Percentiles rank a stretch among this genome's conserved stretches.
phyloP scores from a whole-genome alignment of 2,329 filamentous ascomycete species.

The Penicillium sclerotigenum region DNA sequence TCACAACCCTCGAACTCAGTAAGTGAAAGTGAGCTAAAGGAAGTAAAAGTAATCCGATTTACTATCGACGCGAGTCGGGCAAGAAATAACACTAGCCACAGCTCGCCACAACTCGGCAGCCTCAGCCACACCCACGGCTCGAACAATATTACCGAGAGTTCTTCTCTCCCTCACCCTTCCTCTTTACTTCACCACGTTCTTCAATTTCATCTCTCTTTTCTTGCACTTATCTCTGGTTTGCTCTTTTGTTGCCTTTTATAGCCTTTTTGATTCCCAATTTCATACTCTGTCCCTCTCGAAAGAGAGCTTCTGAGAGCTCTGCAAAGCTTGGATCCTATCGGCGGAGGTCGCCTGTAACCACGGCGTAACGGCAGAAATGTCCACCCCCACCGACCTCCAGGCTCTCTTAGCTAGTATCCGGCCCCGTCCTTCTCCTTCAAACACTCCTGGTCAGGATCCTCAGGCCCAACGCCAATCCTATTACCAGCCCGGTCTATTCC shows the following conservation, averaged over 20 bases:
- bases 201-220: conserved; percentile 23
- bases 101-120: conserved; percentile 5
- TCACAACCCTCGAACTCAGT: background rate
- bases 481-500: conserved; percentile 32
- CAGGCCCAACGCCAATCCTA: conserved; percentile 27
- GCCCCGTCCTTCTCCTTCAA: conserved; percentile 38
- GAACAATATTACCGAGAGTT: conserved; percentile 16
- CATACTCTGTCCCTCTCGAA: conserved; percentile 25
- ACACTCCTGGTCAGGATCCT: conserved; percentile 30
- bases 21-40: background rate
- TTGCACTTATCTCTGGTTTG: conserved; percentile 15
- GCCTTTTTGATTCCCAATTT: conserved; percentile 13
- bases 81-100: conserved; percentile 9
- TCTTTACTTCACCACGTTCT: conserved; percentile 19
- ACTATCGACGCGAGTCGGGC: conserved; percentile 7
- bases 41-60: background rate
- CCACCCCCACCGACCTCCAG: conserved; percentile 46
- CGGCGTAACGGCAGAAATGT: conserved; percentile 46
- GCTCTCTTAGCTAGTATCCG: conserved; percentile 47
- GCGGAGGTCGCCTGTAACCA: conserved; percentile 29
- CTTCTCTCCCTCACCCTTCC: conserved; percentile 23
- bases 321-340: conserved; percentile 24
- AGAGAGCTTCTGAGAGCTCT: conserved; percentile 32
- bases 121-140: conserved; percentile 18
- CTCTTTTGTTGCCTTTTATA: conserved; percentile 16